Evolutionary conservation across 331 rosid species (phyloP).

Genomic region (Rhamnella rubrinervis): DNA sequence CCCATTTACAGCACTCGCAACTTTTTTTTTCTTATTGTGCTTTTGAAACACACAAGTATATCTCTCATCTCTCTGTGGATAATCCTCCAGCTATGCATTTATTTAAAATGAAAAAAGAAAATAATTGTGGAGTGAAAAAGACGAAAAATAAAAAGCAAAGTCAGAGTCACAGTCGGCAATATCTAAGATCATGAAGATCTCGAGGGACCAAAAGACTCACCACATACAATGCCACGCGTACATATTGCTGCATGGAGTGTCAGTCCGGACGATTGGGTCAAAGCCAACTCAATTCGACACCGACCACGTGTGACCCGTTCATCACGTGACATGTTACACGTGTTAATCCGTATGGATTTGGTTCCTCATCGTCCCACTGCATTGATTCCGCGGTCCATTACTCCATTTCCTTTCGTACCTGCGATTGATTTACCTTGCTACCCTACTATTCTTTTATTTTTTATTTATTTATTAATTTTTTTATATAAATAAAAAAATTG

Average conservation of each 20-base stretch:
- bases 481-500: too few relatives aligned
- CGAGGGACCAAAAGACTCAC: constrained; percentile 13
- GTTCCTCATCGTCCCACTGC: neutral
- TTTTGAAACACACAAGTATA: too few relatives aligned
- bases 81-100: too few relatives aligned
- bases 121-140: too few relatives aligned
- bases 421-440: too few relatives aligned
- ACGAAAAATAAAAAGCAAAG: neutral
- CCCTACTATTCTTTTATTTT: too few relatives aligned
- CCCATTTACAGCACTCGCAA: too few relatives aligned
- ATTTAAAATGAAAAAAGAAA: neutral
- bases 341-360: constrained; percentile 17
- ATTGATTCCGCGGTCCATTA: neutral
- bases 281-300: constrained; percentile 10
- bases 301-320: constrained; percentile 23
- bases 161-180: neutral
- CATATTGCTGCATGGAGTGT: neutral
- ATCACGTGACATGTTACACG: neutral
- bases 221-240: constrained; percentile 30
- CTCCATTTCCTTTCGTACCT: neutral
- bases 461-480: too few relatives aligned
- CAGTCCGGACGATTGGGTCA: constrained; percentile 22
- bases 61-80: too few relatives aligned
- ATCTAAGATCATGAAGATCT: constrained; percentile 29
- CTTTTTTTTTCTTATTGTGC: too few relatives aligned